These are phyloP conservation scores for Starmerella geochares DNA, from an alignment of 805 yeast genomes.

Conservation along the genomic window DNA sequence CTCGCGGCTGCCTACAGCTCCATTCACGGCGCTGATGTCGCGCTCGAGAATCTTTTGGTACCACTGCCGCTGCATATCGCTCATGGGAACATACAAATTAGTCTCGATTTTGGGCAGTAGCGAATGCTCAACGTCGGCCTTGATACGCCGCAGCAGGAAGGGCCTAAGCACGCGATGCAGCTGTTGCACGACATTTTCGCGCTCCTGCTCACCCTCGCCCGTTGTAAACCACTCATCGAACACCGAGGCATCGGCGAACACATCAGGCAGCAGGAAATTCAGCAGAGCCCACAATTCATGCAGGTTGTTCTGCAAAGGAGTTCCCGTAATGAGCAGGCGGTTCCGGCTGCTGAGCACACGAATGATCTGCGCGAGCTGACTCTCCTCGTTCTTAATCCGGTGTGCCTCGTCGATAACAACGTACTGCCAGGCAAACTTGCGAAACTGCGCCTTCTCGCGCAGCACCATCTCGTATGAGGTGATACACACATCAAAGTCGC, in stretches of 20 bases:
- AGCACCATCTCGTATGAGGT: constrained; percentile 92
- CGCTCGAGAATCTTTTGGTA: constrained; percentile 78
- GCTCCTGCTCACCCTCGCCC: constrained; percentile 43
- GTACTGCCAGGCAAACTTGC: constrained; percentile 85
- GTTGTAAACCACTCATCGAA: constrained; percentile 79
- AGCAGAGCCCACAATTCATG: constrained; percentile 95
- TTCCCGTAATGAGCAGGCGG: constrained; percentile 83
- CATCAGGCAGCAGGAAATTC: constrained; percentile 85
- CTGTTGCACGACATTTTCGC: constrained; percentile 72
- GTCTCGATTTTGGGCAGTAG: constrained; percentile 82
- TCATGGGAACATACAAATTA: constrained; percentile 86
- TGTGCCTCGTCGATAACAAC: constrained; percentile 94
- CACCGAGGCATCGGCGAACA: constrained; percentile 79
- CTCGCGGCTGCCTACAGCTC: constrained; percentile 88
- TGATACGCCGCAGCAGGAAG: constrained; percentile 76
- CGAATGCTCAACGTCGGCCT: constrained; percentile 86
- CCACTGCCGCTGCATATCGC: constrained; percentile 91
- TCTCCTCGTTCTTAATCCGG: constrained; percentile 88
- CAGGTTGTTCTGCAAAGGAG: constrained; percentile 87
- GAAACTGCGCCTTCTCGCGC: constrained; percentile 70
- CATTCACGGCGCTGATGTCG: constrained; percentile 93
- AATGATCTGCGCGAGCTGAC: constrained; percentile 84
- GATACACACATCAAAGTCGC: constrained; percentile 79
- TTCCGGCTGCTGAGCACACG: constrained; percentile 77
- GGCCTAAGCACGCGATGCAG: constrained; percentile 82